A percentile compares a stretch with the other conserved stretches of the same genome.
These are phyloP conservation scores for Albugo laibachii DNA, from an alignment of 352 stramenopile genomes.

Conservation along the genomic window DNA sequence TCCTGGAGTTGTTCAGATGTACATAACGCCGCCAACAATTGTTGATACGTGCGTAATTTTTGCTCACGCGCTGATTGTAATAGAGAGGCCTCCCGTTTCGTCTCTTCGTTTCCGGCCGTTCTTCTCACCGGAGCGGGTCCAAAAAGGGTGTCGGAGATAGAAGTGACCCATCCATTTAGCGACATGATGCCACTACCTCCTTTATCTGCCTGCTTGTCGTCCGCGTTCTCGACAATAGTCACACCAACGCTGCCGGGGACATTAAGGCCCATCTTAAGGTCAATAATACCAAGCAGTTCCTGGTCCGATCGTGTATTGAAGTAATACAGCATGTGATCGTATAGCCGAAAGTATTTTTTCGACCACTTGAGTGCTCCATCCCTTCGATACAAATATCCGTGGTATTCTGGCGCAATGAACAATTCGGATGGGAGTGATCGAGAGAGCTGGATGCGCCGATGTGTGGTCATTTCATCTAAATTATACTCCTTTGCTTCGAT, in stretches of 20 bases:
- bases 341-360: slow-evolving; percentile 75
- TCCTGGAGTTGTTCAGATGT: slow-evolving; percentile 18
- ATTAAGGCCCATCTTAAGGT: slow-evolving; percentile 44
- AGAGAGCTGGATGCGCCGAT: slow-evolving; percentile 63
- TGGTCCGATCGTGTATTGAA: slow-evolving; percentile 72
- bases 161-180: slow-evolving; percentile 59
- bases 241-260: slow-evolving; percentile 50
- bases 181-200: slow-evolving; percentile 44
- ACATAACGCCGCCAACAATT: no score
- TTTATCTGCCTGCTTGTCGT: slow-evolving; percentile 11
- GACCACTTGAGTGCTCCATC: slow-evolving; percentile 82
- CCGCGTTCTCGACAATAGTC: slow-evolving; percentile 66
- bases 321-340: slow-evolving; percentile 79
- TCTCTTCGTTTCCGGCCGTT: no score
- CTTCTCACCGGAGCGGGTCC: slow-evolving; percentile 14
- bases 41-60: no score
- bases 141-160: slow-evolving; percentile 62
- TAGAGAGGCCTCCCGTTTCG: no score
- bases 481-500: slow-evolving; percentile 79
- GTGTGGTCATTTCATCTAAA: slow-evolving; percentile 65
- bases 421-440: slow-evolving; percentile 60
- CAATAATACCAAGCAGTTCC: slow-evolving; percentile 65
- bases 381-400: slow-evolving; percentile 69
- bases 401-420: slow-evolving; percentile 56
- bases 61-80: no score